Conservation (phyloP, 1,284 basidiomycete genomes). For the Violaceomyces palustris region DNA sequence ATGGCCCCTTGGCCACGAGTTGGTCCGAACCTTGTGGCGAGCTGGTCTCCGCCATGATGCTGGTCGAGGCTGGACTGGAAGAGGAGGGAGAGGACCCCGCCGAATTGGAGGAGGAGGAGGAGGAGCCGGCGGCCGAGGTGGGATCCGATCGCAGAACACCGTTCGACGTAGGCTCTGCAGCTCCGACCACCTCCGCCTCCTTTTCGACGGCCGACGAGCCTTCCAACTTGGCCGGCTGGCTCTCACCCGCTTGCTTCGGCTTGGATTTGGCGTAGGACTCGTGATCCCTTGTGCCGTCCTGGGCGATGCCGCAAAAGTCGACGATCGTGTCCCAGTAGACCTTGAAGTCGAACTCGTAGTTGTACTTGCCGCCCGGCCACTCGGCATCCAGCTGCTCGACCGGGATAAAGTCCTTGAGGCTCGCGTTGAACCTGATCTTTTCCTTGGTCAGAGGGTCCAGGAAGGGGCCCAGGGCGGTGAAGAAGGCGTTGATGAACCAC, state of each 20-base stretch:
- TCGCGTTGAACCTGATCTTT: slow-evolving; percentile 73
- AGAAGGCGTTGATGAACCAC: slow-evolving; percentile 55
- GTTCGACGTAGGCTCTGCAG: slow-evolving; percentile 6
- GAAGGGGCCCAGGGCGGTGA: slow-evolving; percentile 79
- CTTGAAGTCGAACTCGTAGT: slow-evolving; percentile 70
- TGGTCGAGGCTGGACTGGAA: too few species aligned
- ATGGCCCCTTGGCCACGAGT: slow-evolving; percentile 4
- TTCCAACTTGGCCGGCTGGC: background rate
- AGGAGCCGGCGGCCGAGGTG: too few species aligned
- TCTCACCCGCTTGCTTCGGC: background rate
- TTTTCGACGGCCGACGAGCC: slow-evolving; percentile 4
- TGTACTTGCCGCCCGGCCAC: slow-evolving; percentile 69
- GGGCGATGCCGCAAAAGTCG: slow-evolving; percentile 20
- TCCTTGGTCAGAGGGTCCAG: slow-evolving; percentile 83
- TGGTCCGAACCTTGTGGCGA: too few species aligned
- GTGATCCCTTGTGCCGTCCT: slow-evolving; percentile 23
- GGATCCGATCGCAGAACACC: too few species aligned
- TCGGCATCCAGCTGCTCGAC: slow-evolving; percentile 71
- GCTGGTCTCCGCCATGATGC: too few species aligned
- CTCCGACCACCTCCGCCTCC: slow-evolving; percentile 18
- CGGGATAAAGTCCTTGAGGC: slow-evolving; percentile 68
- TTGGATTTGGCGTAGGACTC: background rate
- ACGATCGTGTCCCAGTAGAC: slow-evolving; percentile 59
- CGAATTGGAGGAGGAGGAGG: too few species aligned
- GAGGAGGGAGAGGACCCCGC: too few species aligned